phyloP scores from a whole-genome alignment of 2,329 filamentous ascomycete species.

The Tolypocladium ophioglossoides region DNA sequence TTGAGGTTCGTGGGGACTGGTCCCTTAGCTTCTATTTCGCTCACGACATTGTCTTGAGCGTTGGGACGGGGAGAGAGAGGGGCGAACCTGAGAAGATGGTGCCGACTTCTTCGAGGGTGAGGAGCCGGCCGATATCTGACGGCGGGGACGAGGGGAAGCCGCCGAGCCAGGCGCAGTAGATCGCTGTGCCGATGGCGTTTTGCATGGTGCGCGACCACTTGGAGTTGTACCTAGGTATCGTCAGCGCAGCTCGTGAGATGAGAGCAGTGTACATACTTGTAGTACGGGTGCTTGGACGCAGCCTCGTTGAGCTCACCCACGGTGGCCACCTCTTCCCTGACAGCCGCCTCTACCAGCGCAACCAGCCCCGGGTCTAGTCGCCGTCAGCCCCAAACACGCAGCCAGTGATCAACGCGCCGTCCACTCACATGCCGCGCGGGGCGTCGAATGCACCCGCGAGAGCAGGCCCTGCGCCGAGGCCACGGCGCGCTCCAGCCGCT shows the following conservation, averaged over 20 bases:
- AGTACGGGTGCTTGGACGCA: constrained; percentile 85
- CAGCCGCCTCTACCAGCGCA: constrained; percentile 56
- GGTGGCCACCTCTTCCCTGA: constrained; percentile 61
- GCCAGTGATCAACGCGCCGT: background rate
- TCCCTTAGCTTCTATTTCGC: background rate
- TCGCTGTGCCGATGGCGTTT: constrained; percentile 53
- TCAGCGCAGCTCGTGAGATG: background rate
- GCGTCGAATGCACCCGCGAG: constrained; percentile 82
- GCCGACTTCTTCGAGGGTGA: constrained; percentile 84
- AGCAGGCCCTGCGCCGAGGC: constrained; percentile 73
- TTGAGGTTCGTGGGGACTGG: constrained; percentile 86
- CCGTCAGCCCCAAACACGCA: background rate
- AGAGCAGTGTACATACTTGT: constrained; percentile 53
- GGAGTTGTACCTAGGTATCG: constrained; percentile 54
- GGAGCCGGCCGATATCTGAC: constrained; percentile 52
- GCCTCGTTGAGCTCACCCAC: constrained; percentile 59
- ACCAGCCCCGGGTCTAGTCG: constrained; percentile 52
- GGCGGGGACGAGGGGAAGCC: constrained; percentile 46
- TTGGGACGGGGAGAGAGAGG: too few species aligned
- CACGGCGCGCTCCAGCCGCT: constrained; percentile 74
- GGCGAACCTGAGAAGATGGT: constrained; percentile 52
- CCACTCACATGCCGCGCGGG: constrained; percentile 43
- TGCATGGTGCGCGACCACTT: constrained; percentile 81
- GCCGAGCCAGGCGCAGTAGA: constrained; percentile 66
- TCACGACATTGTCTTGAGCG: too few species aligned